Conservation (phyloP, 2,329 filamentous ascomycete genomes). For the Daldinia sp. region DNA sequence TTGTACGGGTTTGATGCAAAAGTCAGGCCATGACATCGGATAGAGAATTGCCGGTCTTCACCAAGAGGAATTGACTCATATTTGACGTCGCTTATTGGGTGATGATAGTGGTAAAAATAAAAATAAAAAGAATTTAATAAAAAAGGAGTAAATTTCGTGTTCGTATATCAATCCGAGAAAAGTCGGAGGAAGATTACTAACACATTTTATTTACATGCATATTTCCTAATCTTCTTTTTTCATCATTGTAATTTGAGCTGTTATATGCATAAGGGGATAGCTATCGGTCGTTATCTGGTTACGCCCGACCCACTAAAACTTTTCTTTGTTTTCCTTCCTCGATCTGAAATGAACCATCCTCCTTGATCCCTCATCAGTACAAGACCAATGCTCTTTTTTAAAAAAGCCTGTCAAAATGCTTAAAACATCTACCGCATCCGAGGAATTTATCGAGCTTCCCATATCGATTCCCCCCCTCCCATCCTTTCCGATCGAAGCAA, state of each 20-base stretch:
- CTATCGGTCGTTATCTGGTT: not conserved
- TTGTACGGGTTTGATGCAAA: not conserved
- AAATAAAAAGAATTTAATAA: no score
- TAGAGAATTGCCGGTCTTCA: not conserved
- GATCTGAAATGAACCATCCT: not conserved
- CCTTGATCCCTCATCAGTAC: not conserved
- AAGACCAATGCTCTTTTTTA: conserved; percentile 7
- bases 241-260: not conserved
- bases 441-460: conserved; percentile 74
- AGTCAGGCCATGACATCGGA: not conserved
- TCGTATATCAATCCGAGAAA: not conserved
- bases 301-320: conserved; percentile 19
- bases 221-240: no score
- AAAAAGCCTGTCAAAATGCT: conserved; percentile 44
- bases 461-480: conserved; percentile 70
- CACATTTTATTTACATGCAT: not conserved
- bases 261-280: not conserved
- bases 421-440: conserved; percentile 54
- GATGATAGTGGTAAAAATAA: no score
- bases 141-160: not conserved
- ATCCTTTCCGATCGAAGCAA: conserved; percentile 67
- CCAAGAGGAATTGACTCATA: not conserved
- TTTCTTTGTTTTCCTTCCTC: conserved; percentile 11
- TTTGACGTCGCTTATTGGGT: not conserved
- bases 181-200: not conserved